These are phyloP conservation scores for Austroboletus eburneus DNA, from an alignment of 768 basidiomycete genomes.

Conservation along the genomic window DNA sequence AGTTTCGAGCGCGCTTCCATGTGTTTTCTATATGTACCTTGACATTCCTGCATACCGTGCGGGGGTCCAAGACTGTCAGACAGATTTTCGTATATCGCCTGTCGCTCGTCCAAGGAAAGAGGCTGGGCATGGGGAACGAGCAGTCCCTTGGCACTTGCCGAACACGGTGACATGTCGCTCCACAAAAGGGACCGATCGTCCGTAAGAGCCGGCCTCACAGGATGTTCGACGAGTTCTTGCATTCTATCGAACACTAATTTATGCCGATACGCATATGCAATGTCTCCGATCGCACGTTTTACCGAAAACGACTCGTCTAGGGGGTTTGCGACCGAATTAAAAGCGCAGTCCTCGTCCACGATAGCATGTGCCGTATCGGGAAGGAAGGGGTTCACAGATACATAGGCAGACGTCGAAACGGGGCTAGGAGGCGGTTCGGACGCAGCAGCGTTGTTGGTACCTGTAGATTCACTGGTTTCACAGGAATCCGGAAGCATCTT, in stretches of 20 bases:
- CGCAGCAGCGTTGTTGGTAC: background rate
- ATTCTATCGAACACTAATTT: slow-evolving; percentile 24
- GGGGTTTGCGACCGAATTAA: slow-evolving; percentile 18
- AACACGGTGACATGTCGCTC: slow-evolving; percentile 18
- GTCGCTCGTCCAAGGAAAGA: slow-evolving; percentile 44
- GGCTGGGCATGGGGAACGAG: slow-evolving; percentile 22
- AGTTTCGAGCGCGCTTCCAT: slow-evolving; percentile 46
- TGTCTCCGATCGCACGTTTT: slow-evolving; percentile 26
- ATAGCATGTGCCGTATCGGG: slow-evolving; percentile 1
- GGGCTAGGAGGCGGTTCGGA: slow-evolving; percentile 9
- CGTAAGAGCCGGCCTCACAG: slow-evolving; percentile 6
- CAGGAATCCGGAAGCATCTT: slow-evolving; percentile 3
- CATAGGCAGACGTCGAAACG: slow-evolving; percentile 9
- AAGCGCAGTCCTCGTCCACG: slow-evolving; percentile 5
- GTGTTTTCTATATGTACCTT: slow-evolving; percentile 48
- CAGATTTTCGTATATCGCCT: slow-evolving; percentile 48
- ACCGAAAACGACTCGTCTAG: slow-evolving; percentile 27
- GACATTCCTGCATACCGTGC: slow-evolving; percentile 44
- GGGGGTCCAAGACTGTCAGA: slow-evolving; percentile 45
- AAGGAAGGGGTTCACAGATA: slow-evolving; percentile 28
- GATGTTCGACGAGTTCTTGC: slow-evolving; percentile 20
- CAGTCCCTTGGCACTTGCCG: slow-evolving; percentile 12
- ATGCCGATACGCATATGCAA: slow-evolving; percentile 26
- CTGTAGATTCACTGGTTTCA: slow-evolving; percentile 11
- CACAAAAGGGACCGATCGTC: slow-evolving; percentile 10